These are phyloP conservation scores for Diutina neorugosa DNA, from an alignment of 1,139 yeast genomes.

Conservation along the genomic window DNA sequence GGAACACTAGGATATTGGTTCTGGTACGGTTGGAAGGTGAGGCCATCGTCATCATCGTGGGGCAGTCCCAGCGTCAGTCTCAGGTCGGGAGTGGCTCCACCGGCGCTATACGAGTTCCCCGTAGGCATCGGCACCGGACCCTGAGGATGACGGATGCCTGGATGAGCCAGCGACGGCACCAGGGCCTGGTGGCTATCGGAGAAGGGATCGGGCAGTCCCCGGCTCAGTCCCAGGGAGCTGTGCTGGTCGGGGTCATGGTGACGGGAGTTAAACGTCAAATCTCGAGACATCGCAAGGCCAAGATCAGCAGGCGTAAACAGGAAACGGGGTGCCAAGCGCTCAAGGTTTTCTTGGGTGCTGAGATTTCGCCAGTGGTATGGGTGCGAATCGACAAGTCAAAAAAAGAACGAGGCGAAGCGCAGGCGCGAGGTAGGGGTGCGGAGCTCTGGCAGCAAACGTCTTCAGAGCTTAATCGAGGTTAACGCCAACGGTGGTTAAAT, in stretches of 20 bases:
- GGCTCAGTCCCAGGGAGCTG: not conserved
- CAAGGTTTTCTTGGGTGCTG: not conserved
- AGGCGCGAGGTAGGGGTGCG: not conserved
- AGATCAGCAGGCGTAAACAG: not conserved
- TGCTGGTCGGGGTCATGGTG: not conserved
- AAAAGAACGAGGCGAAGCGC: not conserved
- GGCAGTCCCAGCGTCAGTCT: not conserved
- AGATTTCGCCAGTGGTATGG: not conserved
- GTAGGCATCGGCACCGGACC: not conserved
- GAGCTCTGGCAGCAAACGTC: not conserved
- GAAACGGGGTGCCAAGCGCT: not conserved
- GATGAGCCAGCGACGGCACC: not conserved
- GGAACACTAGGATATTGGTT: not conserved
- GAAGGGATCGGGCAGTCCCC: not conserved
- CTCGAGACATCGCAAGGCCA: not conserved
- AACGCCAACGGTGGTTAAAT: too few species aligned
- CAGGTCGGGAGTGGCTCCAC: not conserved
- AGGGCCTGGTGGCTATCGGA: conserved; percentile 2
- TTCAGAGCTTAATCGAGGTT: not conserved
- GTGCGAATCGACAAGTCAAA: not conserved
- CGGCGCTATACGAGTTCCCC: not conserved
- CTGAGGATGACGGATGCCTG: not conserved
- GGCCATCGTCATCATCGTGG: not conserved
- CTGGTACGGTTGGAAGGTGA: not conserved
- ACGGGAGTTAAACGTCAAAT: conserved; percentile 3